Base-by-base conservation (phyloP, 306 rosid species). In the Sophora flavescens region DNA sequence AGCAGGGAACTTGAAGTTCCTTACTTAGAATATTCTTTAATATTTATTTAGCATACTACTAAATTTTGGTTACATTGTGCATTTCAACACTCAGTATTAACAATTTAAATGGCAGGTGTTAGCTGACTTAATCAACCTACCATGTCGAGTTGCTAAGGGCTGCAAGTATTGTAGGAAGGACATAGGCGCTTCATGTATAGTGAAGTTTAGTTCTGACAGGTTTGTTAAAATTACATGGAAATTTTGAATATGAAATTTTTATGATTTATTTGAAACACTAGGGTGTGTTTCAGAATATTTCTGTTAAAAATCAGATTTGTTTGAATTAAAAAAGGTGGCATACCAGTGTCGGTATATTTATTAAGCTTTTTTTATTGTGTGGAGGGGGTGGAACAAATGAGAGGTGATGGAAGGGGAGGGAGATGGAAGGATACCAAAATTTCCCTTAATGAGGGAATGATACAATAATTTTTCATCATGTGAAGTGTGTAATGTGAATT, bases 91-190 rank as follows among this genome's bases (percentile, higher is more conserved):
- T 42, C 33, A 30, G 4, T n/a, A 10, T 42, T 38, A 53, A 81
- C 56, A 66, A 58, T 79, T 63, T 56, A 74, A 72, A 83, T 78
- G 82, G 80, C 92, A 94, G 98, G 95, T 86, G 44, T 81, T 94
- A 82, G 97, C 98, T 17, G 97, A 94, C 82, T 78, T 82, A 74
- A 78, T 94, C 77, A 89, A 92, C 75, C 83, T 94, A 77, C 97
- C 97, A 5, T 94, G 98, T 81, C 96, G 98, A 70, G 86, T 94
- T 79, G 97, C 96, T 42, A 92, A 85, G 84, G 97, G 98, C 32
- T 94, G 98, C 86, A 92, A 92, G 86, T 89, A 89, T 83, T 94
- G 98, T 82, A 79, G 80, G 41, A 78, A 80, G 76, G 93, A 88
- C 75, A 81, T 81, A 48, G 91, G 95, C 56, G 90, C 98, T 75